Base-by-base conservation (phyloP, 2,329 filamentous ascomycete species). In the Diaporthe destruens region DNA sequence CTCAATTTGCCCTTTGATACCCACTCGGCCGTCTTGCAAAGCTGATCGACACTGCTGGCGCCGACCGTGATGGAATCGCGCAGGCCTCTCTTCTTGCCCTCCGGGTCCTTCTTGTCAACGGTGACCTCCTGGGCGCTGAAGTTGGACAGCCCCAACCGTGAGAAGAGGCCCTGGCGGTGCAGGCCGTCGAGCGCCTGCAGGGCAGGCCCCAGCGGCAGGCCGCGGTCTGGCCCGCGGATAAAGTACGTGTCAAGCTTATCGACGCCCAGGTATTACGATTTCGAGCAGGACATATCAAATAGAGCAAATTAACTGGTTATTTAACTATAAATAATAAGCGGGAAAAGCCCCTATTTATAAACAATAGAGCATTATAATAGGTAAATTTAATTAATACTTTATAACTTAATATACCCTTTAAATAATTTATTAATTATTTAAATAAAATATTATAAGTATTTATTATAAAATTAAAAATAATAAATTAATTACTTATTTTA, bases 151-250 rank as follows among this genome's bases (percentile, higher is more conserved):
- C 49, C 49, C 49, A 53, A 23, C 20, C 49, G 49, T 23, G 49
- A 53, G 49, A 53, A 53, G 49, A 53, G 49, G 11, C 49, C 49
- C 49, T 53, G 49, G 49, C 49, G 49, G 49, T 53, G 49, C 23
- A 53, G 49, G 49, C 49, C 23, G 49, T 53, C 49, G 49, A 53
- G 49, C 23, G 49, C 49, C 49, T 53, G n/a, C 23, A 53, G 49
- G 23, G 53, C 53, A 1, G 53, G 53, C 16, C 29, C 53, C 29
- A 55, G 53, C 6, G 53, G 53, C 25, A 55, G 53, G 29, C 32
- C 29, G 25, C 14, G 25, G 53, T 55, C 53, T 20, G 53, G 53
- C 16, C 53, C 53, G 53, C 34, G 53, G 29, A 55, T 55, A 7
- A 55, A 55, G 53, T 55, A 34, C 32, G 53, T 55, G 29, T 55